Evolutionary conservation across 1,139 yeast genomes (phyloP).

Genomic region (Magnusiomyces suaveolens): DNA sequence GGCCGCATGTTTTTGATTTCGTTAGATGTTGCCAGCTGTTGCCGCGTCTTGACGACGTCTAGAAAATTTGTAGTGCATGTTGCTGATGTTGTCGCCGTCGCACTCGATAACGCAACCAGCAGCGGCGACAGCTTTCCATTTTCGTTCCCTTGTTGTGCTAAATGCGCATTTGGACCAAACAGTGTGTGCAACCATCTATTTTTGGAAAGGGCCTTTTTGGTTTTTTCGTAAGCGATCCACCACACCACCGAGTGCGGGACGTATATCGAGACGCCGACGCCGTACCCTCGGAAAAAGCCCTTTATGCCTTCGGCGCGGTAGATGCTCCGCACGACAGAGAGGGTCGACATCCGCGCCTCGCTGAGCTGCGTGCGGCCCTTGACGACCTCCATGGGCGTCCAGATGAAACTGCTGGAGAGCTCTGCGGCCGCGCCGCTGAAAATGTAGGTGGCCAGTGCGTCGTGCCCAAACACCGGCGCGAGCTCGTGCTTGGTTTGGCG

Average conservation of each 20-base stretch:
- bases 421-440: slow-evolving; percentile 35
- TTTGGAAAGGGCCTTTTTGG: slow-evolving; percentile 11
- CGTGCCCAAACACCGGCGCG: slow-evolving; percentile 32
- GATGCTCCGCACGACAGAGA: slow-evolving; percentile 24
- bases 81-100: slow-evolving; percentile 33
- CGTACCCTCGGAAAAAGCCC: slow-evolving; percentile 38
- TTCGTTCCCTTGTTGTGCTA: too few relatives aligned
- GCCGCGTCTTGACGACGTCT: slow-evolving; percentile 39
- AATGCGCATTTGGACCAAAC: too few relatives aligned
- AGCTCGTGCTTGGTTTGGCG: slow-evolving; percentile 33
- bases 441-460: slow-evolving; percentile 31
- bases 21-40: slow-evolving; percentile 36
- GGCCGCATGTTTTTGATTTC: slow-evolving; percentile 35
- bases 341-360: slow-evolving; percentile 20
- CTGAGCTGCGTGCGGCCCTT: slow-evolving; percentile 38
- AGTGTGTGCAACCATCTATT: not conserved
- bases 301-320: slow-evolving; percentile 30
- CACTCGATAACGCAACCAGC: slow-evolving; percentile 33
- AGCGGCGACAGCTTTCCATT: slow-evolving; percentile 19
- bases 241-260: slow-evolving; percentile 35
- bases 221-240: slow-evolving; percentile 33
- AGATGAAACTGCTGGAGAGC: slow-evolving; percentile 34
- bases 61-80: slow-evolving; percentile 36
- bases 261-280: slow-evolving; percentile 36
- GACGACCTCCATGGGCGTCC: slow-evolving; percentile 41